Evolutionary conservation across 2,329 filamentous ascomycete species (phyloP), one percentile per base, ranked within the genome.

Genomic region (Chrysoporthe austroafricana): DNA sequence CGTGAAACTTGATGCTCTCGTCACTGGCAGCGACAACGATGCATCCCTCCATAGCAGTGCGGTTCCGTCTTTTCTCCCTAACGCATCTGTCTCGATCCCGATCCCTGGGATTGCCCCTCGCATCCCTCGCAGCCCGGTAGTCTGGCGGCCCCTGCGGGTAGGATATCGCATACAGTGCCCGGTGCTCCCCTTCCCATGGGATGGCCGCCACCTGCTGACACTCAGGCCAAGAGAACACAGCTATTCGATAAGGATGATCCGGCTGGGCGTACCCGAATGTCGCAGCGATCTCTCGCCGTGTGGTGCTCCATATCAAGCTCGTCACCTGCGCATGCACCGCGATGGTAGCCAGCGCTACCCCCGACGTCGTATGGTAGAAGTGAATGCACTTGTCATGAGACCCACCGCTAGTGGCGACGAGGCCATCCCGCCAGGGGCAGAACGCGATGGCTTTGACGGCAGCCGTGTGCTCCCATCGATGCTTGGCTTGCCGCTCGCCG

Each of bases 391-490:
- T 93, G 80, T 99, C 95, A 74, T 96, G 97, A 58, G 92, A 95
- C 34, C 96, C 96, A 50, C 96, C 95, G 3, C 96, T 94, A 1
- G 95, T 96, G 16, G 96, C 96, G 50, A 99, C 80, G 4, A 99
- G 85, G 3, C 91, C 91, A 34, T 91, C 88, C 66, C 95, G 91
- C 95, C 94, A 99, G 0, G 96, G 95, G 71, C 95, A 97, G 79
- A 98, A 98, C 1, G 96, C 94, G 73, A 98, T 96, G 43, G 96
- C 96, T 79, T 99, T 99, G 72, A 98, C 92, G 2, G 96, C 96
- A 0, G 95, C 95, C 36, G 88, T 88, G 76, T 99, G 93, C 13
- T 83, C 78, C 87, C 93, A 96, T 43, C 86, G 86, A 76, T 97
- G 89, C 73, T 86, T 90, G 73, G 91, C 88, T 42, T 83, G 80